These are phyloP conservation scores for Coemansia sp. DNA, from an alignment of 192 early-diverging fungal species.

Conservation along the genomic window DNA sequence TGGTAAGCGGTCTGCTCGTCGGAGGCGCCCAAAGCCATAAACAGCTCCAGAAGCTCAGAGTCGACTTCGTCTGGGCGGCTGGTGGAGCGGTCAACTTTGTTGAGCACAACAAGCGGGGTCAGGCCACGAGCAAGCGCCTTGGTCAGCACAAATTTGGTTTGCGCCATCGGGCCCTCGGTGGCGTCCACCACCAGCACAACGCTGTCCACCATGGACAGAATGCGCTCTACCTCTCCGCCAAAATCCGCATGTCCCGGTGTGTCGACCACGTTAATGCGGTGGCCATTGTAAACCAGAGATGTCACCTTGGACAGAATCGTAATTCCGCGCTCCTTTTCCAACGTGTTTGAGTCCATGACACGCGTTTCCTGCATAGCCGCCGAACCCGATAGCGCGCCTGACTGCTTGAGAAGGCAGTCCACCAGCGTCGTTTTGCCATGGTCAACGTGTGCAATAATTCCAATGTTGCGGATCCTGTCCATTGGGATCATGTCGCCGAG, in stretches of 20 bases:
- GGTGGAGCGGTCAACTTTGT: slow-evolving; percentile 78
- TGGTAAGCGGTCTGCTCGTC: slow-evolving; percentile 80
- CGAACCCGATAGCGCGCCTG: slow-evolving; percentile 51
- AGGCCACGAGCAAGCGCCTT: slow-evolving; percentile 70
- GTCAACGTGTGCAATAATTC: slow-evolving; percentile 78
- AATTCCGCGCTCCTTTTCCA: slow-evolving; percentile 85
- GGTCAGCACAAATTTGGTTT: slow-evolving; percentile 81
- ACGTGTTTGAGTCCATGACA: slow-evolving; percentile 80
- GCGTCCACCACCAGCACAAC: slow-evolving; percentile 82
- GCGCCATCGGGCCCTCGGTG: slow-evolving; percentile 84
- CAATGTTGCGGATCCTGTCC: slow-evolving; percentile 51
- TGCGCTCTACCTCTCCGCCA: slow-evolving; percentile 78
- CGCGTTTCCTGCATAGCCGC: slow-evolving; percentile 58
- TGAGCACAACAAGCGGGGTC: slow-evolving; percentile 75
- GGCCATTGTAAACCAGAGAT: slow-evolving; percentile 64
- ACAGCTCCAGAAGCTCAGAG: slow-evolving; percentile 74
- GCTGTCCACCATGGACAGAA: slow-evolving; percentile 85
- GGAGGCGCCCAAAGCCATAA: slow-evolving; percentile 69
- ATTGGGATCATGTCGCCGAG: slow-evolving; percentile 46
- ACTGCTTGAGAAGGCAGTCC: slow-evolving; percentile 60
- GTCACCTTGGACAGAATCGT: slow-evolving; percentile 83
- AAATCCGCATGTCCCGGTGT: slow-evolving; percentile 75
- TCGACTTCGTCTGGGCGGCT: slow-evolving; percentile 75
- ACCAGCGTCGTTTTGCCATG: slow-evolving; percentile 78
- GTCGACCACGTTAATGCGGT: slow-evolving; percentile 85